phyloP scores from a whole-genome alignment of 106 monocot species.

The Iris macrosiphon region DNA sequence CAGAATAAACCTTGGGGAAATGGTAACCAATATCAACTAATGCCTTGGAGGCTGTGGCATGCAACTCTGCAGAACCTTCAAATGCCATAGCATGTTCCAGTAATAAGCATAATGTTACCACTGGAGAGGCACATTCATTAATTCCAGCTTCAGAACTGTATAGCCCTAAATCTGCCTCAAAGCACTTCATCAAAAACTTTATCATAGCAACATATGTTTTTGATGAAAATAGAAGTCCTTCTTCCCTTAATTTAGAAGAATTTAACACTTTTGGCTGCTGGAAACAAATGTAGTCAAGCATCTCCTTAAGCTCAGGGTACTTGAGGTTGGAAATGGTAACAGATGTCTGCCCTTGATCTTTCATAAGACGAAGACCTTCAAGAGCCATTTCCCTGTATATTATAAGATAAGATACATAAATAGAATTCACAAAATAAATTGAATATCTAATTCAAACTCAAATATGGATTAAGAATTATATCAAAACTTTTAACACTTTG shows the following conservation, averaged over 20 bases:
- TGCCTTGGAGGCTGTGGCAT: slow-evolving; percentile 68
- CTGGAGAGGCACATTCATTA: slow-evolving; percentile 20
- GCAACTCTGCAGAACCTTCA: slow-evolving; percentile 81
- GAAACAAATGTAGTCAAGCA: slow-evolving; percentile 64
- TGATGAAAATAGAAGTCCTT: slow-evolving; percentile 67
- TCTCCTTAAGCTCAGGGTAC: slow-evolving; percentile 59
- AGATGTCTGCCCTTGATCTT: slow-evolving; percentile 35
- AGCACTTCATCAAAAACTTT: slow-evolving; percentile 90
- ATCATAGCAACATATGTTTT: slow-evolving; percentile 83
- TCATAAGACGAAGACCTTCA: slow-evolving; percentile 64
- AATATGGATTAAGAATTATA: not conserved
- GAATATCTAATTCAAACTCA: not conserved
- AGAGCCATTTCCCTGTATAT: slow-evolving; percentile 85
- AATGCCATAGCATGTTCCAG: slow-evolving; percentile 86
- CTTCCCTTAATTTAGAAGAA: slow-evolving; percentile 32
- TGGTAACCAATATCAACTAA: slow-evolving; percentile 69
- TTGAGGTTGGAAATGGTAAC: slow-evolving; percentile 18
- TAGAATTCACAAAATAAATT: not conserved
- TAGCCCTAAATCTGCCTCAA: slow-evolving; percentile 35
- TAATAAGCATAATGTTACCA: slow-evolving; percentile 47
- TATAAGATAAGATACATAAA: not conserved
- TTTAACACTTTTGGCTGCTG: slow-evolving; percentile 66
- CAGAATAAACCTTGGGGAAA: slow-evolving; percentile 51
- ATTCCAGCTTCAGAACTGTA: slow-evolving; percentile 14
- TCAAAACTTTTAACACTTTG: no score